phyloP scores from a whole-genome alignment of 1,284 basidiomycete genomes.

The Mycosarcoma maydis region DNA sequence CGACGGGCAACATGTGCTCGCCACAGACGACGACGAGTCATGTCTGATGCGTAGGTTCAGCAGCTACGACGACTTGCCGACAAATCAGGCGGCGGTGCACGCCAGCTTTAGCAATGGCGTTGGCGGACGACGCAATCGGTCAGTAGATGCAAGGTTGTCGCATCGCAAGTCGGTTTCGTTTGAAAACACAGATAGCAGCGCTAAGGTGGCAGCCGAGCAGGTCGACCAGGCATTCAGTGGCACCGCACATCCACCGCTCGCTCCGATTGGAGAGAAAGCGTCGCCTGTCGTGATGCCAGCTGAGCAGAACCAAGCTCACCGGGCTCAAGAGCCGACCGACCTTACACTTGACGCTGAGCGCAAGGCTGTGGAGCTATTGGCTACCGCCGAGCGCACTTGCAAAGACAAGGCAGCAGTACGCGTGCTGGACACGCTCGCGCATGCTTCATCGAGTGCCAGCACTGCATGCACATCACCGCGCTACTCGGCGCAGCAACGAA shows the following conservation, averaged over 20 bases:
- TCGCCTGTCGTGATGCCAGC: slow-evolving; percentile 25
- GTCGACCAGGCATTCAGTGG: too few species aligned
- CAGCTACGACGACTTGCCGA: slow-evolving; percentile 23
- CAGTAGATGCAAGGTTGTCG: slow-evolving; percentile 18
- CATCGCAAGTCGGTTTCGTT: slow-evolving; percentile 57
- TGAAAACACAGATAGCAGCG: slow-evolving; percentile 11
- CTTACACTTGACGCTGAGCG: slow-evolving; percentile 9
- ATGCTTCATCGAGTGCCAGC: too few species aligned
- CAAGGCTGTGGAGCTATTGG: background rate
- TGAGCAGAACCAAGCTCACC: background rate
- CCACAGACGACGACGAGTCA: slow-evolving; percentile 33
- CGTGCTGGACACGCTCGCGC: too few species aligned
- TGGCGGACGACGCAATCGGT: slow-evolving; percentile 21
- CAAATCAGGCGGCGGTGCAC: slow-evolving; percentile 8
- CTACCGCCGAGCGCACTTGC: background rate
- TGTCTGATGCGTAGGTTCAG: slow-evolving; percentile 23
- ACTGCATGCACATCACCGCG: background rate
- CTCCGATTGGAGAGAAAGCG: slow-evolving; percentile 39
- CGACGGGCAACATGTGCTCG: slow-evolving; percentile 46
- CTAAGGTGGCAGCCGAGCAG: too few species aligned
- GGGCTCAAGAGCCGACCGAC: slow-evolving; percentile 14
- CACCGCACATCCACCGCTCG: slow-evolving; percentile 11
- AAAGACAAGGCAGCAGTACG: too few species aligned
- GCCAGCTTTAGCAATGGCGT: too few species aligned
- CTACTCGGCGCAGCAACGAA: slow-evolving; percentile 10